phyloP scores from a whole-genome alignment of 2,329 filamentous ascomycete species.

The Ceratocystis albifundus region DNA sequence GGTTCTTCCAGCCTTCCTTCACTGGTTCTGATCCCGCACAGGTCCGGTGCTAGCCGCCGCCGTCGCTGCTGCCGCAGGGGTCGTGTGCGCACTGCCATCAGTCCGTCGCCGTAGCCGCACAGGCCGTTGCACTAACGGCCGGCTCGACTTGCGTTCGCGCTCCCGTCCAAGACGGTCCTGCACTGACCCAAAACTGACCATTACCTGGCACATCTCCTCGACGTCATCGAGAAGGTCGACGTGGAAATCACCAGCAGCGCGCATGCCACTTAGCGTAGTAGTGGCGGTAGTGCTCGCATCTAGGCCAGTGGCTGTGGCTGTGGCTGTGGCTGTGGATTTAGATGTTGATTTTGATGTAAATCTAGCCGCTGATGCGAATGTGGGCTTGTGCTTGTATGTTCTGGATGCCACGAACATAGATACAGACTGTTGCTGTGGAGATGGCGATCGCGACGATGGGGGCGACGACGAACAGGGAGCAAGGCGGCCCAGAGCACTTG shows the following conservation, averaged over 20 bases:
- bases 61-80: neutral
- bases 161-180: neutral
- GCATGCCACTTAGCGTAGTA: neutral
- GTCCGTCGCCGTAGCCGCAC: slow-evolving; percentile 7
- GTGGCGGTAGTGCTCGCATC: neutral
- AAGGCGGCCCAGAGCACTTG: neutral
- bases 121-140: slow-evolving; percentile 3
- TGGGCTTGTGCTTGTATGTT: too few relatives aligned
- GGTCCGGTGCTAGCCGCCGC: neutral
- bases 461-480: neutral
- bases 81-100: neutral
- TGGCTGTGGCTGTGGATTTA: neutral
- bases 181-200: slow-evolving; percentile 10
- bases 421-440: neutral
- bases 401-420: neutral
- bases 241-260: neutral
- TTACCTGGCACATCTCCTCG: slow-evolving; percentile 8
- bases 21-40: neutral
- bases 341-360: too few relatives aligned
- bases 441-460: neutral
- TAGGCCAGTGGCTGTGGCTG: neutral
- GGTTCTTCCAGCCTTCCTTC: neutral
- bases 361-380: too few relatives aligned
- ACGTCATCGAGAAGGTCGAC: neutral
- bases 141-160: neutral